Evolutionary conservation across 345 rosid species (phyloP), one percentile per base, ranked within the genome.

Genomic region (Euphorbia pulcherrima): DNA sequence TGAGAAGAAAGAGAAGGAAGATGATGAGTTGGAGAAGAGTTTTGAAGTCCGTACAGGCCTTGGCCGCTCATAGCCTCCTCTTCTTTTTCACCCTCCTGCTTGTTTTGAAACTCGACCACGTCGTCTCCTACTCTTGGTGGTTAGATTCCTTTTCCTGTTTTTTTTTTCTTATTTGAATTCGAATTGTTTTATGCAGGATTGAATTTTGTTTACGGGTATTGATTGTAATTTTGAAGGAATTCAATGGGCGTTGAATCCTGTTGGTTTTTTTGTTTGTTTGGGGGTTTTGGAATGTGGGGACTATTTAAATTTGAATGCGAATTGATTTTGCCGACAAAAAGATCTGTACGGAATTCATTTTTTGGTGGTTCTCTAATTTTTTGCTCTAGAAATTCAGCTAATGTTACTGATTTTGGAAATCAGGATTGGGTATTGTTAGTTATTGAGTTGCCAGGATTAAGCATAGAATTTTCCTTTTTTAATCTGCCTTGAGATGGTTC

Each of bases 1-100:
- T 23, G 6, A 39, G 17, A 5, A 57, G 27, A 27, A 40, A 5
- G 5, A 18, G 30, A 14, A 28, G 64, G 64, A n/a, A 68, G 71
- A 85, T 28, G 81, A 88, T 88, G 96, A 83, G 82, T 79, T 84
- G 96, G 90, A 74, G 90, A 67, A 87, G 98, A 83, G 89, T 87
- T 68, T 83, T 90, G 77, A 88, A 87, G 87, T 90, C 97, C 48
- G 82, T 75, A 27, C 98, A 87, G 90, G 88, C 97, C 55, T 77
- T 89, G 78, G 85, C 80, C 6, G 95, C 98, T 60, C 94, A 93
- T 60, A 29, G 62, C 83, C 89, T 87, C 20, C 92, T 93, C 67
- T 81, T 87, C 60, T 65, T 63, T 67, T 88, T 90, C 85, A 87
- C 97, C 56, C 79, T 90, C 13, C 71, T 86, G 70, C 91, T 93